phyloP scores from a whole-genome alignment of 352 stramenopile genomes.

The Saprolegnia parasitica region DNA sequence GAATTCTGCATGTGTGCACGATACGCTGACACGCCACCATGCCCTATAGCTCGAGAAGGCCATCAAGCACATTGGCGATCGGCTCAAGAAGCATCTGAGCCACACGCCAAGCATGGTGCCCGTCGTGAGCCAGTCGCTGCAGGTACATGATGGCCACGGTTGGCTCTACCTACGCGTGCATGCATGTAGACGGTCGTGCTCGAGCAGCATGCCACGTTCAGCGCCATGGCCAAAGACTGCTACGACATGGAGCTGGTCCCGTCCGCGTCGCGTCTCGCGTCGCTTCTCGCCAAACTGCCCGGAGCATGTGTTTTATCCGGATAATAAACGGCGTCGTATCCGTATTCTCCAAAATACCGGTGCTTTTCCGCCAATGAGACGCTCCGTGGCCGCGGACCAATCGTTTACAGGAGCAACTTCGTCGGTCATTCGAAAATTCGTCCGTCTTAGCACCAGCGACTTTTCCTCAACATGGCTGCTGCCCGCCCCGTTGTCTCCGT shows the following conservation, averaged over 20 bases:
- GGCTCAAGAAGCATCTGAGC: slow-evolving; percentile 24
- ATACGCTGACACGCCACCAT: neutral
- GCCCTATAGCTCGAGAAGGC: slow-evolving; percentile 10
- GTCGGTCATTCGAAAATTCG: slow-evolving; percentile 23
- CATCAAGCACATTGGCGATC: slow-evolving; percentile 23
- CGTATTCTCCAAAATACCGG: neutral
- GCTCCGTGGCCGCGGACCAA: slow-evolving; percentile 4
- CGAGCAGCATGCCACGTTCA: neutral
- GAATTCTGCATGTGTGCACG: neutral
- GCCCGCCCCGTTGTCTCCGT: slow-evolving; percentile 94
- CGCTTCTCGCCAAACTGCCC: neutral
- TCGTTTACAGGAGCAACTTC: neutral
- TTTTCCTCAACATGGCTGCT: slow-evolving; percentile 61
- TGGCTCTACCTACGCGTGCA: neutral
- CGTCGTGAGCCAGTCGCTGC: slow-evolving; percentile 8
- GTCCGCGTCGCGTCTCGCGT: neutral
- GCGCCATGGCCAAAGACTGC: neutral
- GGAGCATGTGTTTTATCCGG: neutral
- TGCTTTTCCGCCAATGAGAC: neutral
- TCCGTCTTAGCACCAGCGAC: slow-evolving; percentile 25
- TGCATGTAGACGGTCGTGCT: neutral
- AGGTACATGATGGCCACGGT: neutral
- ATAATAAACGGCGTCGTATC: neutral
- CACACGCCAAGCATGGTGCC: slow-evolving; percentile 1
- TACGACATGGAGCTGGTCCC: slow-evolving; percentile 4